These are phyloP conservation scores for Amauroascus niger DNA, from an alignment of 2,329 filamentous ascomycete genomes.

Conservation along the genomic window DNA sequence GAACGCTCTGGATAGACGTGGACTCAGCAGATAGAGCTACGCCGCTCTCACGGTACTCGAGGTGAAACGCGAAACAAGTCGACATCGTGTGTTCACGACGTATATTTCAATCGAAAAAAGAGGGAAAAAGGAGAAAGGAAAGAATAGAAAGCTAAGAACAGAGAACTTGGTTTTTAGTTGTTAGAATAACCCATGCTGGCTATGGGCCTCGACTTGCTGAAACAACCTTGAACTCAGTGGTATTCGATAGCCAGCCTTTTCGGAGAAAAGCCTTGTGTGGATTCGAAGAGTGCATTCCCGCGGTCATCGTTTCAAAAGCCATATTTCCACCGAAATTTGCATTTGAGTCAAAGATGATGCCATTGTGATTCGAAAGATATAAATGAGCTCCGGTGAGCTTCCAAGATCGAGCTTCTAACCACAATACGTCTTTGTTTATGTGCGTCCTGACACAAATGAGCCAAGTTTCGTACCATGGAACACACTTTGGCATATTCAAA, in stretches of 20 bases:
- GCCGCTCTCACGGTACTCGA: too few relatives aligned
- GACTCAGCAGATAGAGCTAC: constrained; percentile 26
- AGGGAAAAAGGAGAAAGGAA: not conserved
- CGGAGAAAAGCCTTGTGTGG: not conserved
- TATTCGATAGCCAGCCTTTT: not conserved
- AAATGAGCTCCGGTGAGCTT: not conserved
- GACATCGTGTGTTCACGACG: not conserved
- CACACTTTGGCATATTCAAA: not conserved
- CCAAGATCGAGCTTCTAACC: not conserved
- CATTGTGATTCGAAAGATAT: not conserved
- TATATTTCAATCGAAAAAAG: too few relatives aligned
- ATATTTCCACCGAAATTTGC: not conserved
- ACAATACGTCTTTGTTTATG: not conserved
- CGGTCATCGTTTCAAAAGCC: not conserved
- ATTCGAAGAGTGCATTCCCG: not conserved
- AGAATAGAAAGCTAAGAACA: not conserved
- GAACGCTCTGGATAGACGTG: constrained; percentile 38
- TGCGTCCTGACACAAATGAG: not conserved
- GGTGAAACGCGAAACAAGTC: not conserved
- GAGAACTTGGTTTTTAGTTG: not conserved
- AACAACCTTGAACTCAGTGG: not conserved
- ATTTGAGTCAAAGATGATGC: not conserved
- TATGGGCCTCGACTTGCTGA: not conserved
- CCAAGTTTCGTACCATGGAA: not conserved
- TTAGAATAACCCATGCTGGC: not conserved